phyloP scores from a whole-genome alignment of 768 basidiomycete species.

The Lentinula lateritia region DNA sequence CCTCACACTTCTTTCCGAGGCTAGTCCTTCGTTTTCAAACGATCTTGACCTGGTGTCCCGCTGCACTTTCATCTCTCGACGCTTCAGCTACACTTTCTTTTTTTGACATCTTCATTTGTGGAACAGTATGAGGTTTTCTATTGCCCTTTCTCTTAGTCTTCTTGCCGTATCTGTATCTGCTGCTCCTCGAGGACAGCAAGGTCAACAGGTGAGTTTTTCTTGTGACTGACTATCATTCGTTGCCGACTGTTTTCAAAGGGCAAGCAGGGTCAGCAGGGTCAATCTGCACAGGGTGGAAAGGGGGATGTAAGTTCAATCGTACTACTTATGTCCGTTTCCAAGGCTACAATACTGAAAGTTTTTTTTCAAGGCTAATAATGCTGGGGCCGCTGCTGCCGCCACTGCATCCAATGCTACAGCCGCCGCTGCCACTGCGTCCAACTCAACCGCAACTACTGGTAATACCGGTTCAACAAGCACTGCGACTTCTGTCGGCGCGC shows the following conservation, averaged over 20 bases:
- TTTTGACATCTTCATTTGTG: conserved; percentile 9
- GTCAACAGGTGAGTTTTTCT: neutral
- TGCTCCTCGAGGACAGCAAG: conserved; percentile 1
- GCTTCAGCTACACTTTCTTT: conserved; percentile 8
- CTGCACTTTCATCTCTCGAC: conserved; percentile 5
- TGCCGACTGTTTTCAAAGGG: conserved; percentile 7
- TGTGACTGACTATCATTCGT: neutral
- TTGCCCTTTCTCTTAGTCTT: conserved; percentile 21
- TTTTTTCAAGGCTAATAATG: neutral
- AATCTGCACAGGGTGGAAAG: neutral
- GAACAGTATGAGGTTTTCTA: conserved; percentile 24
- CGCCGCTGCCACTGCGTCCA: conserved; percentile 5
- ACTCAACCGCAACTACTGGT: conserved; percentile 4
- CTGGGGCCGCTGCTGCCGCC: neutral
- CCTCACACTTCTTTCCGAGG: conserved; percentile 1
- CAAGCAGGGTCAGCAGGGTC: neutral
- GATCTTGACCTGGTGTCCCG: conserved; percentile 16
- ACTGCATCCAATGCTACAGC: neutral
- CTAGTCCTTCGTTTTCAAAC: conserved; percentile 9
- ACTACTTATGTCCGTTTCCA: too few relatives aligned
- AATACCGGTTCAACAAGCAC: conserved; percentile 16
- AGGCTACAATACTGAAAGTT: neutral
- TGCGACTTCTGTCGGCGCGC: conserved; percentile 10
- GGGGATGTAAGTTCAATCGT: neutral
- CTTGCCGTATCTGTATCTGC: conserved; percentile 17